Conservation (phyloP, 768 basidiomycete species). For the Sarcodon sp. region DNA sequence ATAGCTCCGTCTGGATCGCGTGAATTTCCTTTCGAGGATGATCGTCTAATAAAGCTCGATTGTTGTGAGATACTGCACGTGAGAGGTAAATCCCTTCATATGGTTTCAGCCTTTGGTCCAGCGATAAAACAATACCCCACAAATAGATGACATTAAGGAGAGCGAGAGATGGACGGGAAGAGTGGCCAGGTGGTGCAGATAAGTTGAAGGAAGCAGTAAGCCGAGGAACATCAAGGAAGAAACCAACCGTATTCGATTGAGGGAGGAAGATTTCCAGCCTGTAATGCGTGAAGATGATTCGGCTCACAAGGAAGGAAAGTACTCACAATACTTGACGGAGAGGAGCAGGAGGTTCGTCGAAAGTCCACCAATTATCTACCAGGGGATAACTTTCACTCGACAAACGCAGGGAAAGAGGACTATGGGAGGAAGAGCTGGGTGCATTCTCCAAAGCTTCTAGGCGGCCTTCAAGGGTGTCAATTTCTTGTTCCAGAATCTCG, state of each 20-base stretch:
- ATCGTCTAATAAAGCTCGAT: slow-evolving; percentile 4
- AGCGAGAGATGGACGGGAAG: slow-evolving; percentile 15
- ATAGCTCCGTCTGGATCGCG: slow-evolving; percentile 18
- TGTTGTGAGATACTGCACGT: slow-evolving; percentile 30
- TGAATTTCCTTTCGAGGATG: slow-evolving; percentile 23
- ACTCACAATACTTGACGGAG: slow-evolving; percentile 7
- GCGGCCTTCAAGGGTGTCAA: slow-evolving; percentile 40
- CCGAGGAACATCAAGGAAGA: slow-evolving; percentile 45
- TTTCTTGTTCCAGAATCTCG: slow-evolving; percentile 43
- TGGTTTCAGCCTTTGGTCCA: slow-evolving; percentile 9
- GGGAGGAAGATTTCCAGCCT: slow-evolving; percentile 50
- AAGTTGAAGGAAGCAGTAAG: slow-evolving; percentile 23
- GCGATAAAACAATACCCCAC: slow-evolving; percentile 20
- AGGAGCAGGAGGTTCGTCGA: slow-evolving; percentile 5
- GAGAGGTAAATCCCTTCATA: slow-evolving; percentile 29
- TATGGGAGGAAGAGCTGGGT: too few relatives aligned
- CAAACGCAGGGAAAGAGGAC: slow-evolving; percentile 6
- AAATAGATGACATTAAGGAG: slow-evolving; percentile 31
- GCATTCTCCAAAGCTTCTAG: slow-evolving; percentile 14
- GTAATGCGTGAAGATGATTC: not conserved
- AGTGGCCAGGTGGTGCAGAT: slow-evolving; percentile 11
- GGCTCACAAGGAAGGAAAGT: not conserved
- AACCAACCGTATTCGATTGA: slow-evolving; percentile 45
- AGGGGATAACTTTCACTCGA: slow-evolving; percentile 3
- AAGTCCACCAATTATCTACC: not conserved